Percentiles rank a stretch among this genome's conserved stretches.
Evolutionary conservation across 352 stramenopile species (phyloP).

Genomic region (Phytophthora hybrid): DNA sequence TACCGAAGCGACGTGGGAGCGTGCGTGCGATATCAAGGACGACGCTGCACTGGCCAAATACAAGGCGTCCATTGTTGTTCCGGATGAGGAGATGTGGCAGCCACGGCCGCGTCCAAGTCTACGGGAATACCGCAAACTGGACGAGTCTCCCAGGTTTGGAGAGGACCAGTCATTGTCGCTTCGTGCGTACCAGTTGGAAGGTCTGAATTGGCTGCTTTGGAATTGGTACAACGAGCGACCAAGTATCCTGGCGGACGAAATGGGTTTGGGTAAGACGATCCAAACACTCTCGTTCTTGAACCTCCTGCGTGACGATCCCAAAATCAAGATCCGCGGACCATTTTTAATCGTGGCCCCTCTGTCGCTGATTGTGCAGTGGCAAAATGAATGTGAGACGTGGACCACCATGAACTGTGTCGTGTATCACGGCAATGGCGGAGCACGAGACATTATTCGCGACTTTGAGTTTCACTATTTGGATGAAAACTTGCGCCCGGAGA

Average conservation of each 20-base stretch:
- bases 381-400: slow-evolving; percentile 99
- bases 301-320: slow-evolving; percentile 90
- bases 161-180: slow-evolving; percentile 77
- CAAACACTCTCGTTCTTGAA: slow-evolving; percentile 95
- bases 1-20: slow-evolving; percentile 89
- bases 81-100: slow-evolving; percentile 70
- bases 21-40: slow-evolving; percentile 87
- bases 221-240: slow-evolving; percentile 92
- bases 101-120: slow-evolving; percentile 69
- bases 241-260: slow-evolving; percentile 91
- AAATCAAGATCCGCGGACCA: slow-evolving; percentile 92
- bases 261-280: slow-evolving; percentile 95
- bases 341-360: slow-evolving; percentile 99
- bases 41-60: slow-evolving; percentile 86
- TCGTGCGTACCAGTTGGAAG: slow-evolving; percentile 88
- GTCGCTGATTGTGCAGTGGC: slow-evolving; percentile 99
- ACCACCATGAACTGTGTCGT: slow-evolving; percentile 99
- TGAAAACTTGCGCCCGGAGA: slow-evolving; percentile 70
- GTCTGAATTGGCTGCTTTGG: slow-evolving; percentile 91
- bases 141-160: slow-evolving; percentile 79
- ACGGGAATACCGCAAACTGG: slow-evolving; percentile 89
- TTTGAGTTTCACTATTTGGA: slow-evolving; percentile 96
- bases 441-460: slow-evolving; percentile 94
- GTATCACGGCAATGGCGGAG: slow-evolving; percentile 96
- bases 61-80: slow-evolving; percentile 60